Evolutionary conservation across 225 moss, liverwort and hornwort genomes (phyloP).

Genomic region (Antitrichia curtipendula): DNA sequence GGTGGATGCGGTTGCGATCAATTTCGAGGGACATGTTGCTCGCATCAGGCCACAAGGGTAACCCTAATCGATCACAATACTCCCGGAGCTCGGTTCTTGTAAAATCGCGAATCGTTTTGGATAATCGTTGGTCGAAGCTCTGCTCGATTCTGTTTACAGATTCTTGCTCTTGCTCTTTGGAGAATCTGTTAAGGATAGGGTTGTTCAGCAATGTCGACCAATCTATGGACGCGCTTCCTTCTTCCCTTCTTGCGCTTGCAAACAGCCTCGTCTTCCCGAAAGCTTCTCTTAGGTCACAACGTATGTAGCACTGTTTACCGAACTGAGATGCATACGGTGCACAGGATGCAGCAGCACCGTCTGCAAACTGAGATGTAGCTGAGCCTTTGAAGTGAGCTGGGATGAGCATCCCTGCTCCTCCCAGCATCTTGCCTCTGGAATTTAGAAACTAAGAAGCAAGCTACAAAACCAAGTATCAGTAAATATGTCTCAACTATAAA

Average conservation of each 20-base stretch:
- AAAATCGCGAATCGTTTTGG: slow-evolving; percentile 38
- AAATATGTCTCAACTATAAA: background rate
- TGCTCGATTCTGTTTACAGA: background rate
- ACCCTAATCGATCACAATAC: slow-evolving; percentile 22
- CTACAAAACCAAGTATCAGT: background rate
- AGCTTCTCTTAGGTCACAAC: background rate
- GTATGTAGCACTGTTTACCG: background rate
- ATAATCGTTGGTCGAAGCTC: slow-evolving; percentile 12
- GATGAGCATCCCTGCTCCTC: background rate
- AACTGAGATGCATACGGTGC: background rate
- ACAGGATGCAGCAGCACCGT: background rate
- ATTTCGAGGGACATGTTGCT: slow-evolving; percentile 72
- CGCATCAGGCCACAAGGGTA: slow-evolving; percentile 84
- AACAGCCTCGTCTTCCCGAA: background rate
- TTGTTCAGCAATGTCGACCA: slow-evolving; percentile 1
- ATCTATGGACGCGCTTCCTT: background rate
- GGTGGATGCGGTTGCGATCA: slow-evolving; percentile 80
- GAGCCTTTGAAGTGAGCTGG: background rate
- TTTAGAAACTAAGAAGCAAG: background rate
- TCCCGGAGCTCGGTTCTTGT: slow-evolving; percentile 73
- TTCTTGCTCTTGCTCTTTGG: background rate
- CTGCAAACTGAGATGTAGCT: background rate
- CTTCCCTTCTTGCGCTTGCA: slow-evolving; percentile 4
- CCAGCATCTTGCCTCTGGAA: background rate
- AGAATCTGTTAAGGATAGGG: background rate